A percentile compares a stretch with the other conserved stretches of the same genome.
These are phyloP conservation scores for Diatrype stigma DNA, from an alignment of 2,329 filamentous ascomycete genomes.

Conservation along the genomic window DNA sequence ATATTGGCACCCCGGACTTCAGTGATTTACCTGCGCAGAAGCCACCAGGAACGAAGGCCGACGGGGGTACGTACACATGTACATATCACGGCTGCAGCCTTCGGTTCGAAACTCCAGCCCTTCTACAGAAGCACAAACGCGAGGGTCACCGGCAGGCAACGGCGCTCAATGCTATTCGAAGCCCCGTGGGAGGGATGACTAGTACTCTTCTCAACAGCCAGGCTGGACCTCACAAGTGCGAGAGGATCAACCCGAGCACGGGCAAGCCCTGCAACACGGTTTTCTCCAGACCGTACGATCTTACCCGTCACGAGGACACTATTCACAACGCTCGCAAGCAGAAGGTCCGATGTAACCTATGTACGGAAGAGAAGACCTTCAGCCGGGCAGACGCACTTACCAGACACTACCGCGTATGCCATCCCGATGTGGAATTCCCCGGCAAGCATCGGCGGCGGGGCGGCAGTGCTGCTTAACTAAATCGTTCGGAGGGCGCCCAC, in stretches of 20 bases:
- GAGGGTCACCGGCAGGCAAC: conserved; percentile 82
- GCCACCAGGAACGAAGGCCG: conserved; percentile 63
- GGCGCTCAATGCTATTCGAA: conserved; percentile 37
- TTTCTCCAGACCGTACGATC: conserved; percentile 92
- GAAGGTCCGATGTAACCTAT: conserved; percentile 89
- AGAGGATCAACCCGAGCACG: conserved; percentile 89
- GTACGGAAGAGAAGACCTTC: conserved; percentile 95
- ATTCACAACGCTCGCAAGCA: conserved; percentile 94
- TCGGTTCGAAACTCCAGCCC: conserved; percentile 81
- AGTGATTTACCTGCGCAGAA: conserved; percentile 37
- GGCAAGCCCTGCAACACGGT: conserved; percentile 92
- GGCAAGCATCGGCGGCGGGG: conserved; percentile 50
- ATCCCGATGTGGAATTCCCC: conserved; percentile 82
- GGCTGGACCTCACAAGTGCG: conserved; percentile 88
- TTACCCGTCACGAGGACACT: conserved; percentile 94
- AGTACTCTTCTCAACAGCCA: conserved; percentile 72
- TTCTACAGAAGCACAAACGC: conserved; percentile 92
- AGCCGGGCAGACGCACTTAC: conserved; percentile 93
- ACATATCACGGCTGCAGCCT: conserved; percentile 88
- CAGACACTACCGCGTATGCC: conserved; percentile 88
- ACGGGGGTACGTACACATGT: conserved; percentile 90
- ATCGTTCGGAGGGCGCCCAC: too few relatives aligned
- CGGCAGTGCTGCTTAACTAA: conserved; percentile 7
- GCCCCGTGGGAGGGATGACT: conserved; percentile 35
- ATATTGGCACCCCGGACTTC: conserved; percentile 32